Percentiles rank a stretch among this genome's conserved stretches.
These are phyloP conservation scores for Cucurbita pepo DNA, from an alignment of 306 rosid species.

Conservation along the genomic window DNA sequence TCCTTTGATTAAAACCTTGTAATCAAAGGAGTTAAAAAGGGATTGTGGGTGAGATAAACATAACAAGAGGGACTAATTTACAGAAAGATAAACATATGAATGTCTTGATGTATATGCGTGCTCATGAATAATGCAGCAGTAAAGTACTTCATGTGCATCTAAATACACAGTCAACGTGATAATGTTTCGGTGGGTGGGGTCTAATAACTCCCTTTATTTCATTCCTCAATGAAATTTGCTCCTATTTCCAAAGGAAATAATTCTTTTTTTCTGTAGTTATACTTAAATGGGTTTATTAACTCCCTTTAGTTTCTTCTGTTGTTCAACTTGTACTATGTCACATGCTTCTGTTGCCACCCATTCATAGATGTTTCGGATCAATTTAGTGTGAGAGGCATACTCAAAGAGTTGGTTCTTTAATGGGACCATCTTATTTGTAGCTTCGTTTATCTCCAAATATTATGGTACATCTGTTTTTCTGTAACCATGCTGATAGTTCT, in stretches of 20 bases:
- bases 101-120: background rate
- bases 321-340: background rate
- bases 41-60: too few relatives aligned
- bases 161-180: background rate
- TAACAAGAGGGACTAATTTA: too few relatives aligned
- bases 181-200: background rate
- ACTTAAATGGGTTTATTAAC: too few relatives aligned
- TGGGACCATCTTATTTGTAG: background rate
- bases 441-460: background rate
- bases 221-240: too few relatives aligned
- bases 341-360: background rate
- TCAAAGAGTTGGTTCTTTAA: background rate
- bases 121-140: background rate
- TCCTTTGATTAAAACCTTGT: background rate
- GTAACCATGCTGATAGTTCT: constrained; percentile 7
- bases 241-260: too few relatives aligned
- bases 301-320: background rate
- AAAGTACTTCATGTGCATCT: background rate
- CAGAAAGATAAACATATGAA: background rate
- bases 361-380: background rate
- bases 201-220: too few relatives aligned
- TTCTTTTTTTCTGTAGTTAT: too few relatives aligned
- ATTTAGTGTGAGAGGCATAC: background rate
- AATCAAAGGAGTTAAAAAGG: background rate
- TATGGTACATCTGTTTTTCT: background rate